Evolutionary conservation across 2,329 filamentous ascomycete species (phyloP), one percentile per base, ranked within the genome.

Genomic region (Colletotrichum destructivum): DNA sequence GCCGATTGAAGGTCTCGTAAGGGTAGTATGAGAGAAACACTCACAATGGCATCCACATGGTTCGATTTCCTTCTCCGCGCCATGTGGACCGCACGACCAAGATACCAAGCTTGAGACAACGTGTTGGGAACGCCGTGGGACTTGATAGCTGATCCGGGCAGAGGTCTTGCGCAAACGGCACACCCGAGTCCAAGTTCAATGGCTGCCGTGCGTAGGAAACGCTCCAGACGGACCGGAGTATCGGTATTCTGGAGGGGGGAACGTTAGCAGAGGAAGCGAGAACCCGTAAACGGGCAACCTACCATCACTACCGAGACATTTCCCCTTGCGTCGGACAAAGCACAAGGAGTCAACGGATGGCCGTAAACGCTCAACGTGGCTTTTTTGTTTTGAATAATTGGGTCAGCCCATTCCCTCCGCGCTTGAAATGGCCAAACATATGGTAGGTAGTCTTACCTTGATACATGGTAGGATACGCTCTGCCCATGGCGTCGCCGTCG

Each of bases 121-220:
- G 80, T 81, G 54, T 80, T 81, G 2, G 77, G 79, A 7, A 83
- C 76, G 12, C 77, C 77, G 21, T 79, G 76, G 0, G 79, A 70
- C 55, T 82, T 83, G 49, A 83, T 76, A 0, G 76, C 77, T 0
- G 78, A 78, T 1, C 77, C 82, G 0, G 76, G 75, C 3, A 83
- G 74, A 0, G 82, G 82, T 15, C 78, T 78, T 2, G 78, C 77
- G 40, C 79, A 81, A 6, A 81, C 79, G 0, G 81, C 80, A 40
- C 81, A 83, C 15, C 79, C 79, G 0, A 84, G 75, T 3, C 82
- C 83, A 3, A 84, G 78, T 52, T 84, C 81, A 1, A 84, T 78
- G 0, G 80, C 80, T 2, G 79, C 78, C 6, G 78, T 80, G 46
- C 83, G 74, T 0, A 83, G 75, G 7, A 84, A 75, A 0, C 76